Evolutionary conservation across 805 yeast species (phyloP), one percentile per base, ranked within the genome.

Genomic region (Wickerhamomyces sydowiorum): DNA sequence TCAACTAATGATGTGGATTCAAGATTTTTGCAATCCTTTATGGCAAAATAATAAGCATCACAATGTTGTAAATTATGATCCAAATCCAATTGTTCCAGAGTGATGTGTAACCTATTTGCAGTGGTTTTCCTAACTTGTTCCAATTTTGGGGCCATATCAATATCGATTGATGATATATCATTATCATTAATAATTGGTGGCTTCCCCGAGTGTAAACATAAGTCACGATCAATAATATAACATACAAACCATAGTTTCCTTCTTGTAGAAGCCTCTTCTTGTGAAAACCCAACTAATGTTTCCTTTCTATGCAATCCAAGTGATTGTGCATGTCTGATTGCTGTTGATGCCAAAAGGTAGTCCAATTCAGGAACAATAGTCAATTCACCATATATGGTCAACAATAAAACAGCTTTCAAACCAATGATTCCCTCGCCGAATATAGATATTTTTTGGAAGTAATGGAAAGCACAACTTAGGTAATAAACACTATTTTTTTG

Each of bases 281-380:
- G 47, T 1, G 59, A 30, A 15, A 73, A 42, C 4, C 66, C 61
- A 5, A 53, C 47, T 43, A 67, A 67, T 4, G 69, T 49, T 29
- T 75, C 80, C 7, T 52, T 58, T 34, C 75, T 57, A 49, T 80
- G 75, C 14, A 81, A 60, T 0, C 83, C 84, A 51, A 76, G 47
- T 23, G 74, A 78, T 33, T 69, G 71, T 0, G 80, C 81, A 44
- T 69, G 68, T 45, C 79, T 62, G 6, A 73, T 61, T 3, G 78
- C 74, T 4, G 70, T 63, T 2, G 74, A 54, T 7, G 66, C 51
- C 15, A 76, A 51, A 35, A 65, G 57, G 38, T 61, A 64, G 3
- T 70, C 65, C 14, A 69, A 59, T 38, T 72, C 73, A 3, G 68
- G 55, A 35, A 70, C 67, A 37, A 53, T 42, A 22, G 57, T 56